Evolutionary conservation across 352 stramenopile species (phyloP), one percentile per base, ranked within the genome.

Genomic region (Lagenidium giganteum): DNA sequence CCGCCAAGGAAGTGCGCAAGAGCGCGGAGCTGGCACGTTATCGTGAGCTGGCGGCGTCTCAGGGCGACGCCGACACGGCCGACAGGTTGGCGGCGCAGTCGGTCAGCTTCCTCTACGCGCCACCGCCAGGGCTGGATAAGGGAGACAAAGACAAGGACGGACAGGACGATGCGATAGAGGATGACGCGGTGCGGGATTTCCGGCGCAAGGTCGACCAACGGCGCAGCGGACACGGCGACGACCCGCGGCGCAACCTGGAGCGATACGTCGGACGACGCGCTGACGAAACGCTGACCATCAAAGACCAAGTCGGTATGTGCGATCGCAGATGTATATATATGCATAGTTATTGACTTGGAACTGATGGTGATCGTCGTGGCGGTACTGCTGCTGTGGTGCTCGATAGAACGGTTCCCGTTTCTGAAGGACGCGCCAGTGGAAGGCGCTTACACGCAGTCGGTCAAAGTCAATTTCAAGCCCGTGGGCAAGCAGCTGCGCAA

Each of bases 361-460:
- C n/a, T 40, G 14, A 21, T 40, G 33, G 16, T 1, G 17, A 40
- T 17, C 11, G 14, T 3, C 8, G 17, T 26, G 44, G 30, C 25
- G n/a, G n/a, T n/a, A n/a, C n/a, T n/a, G n/a, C n/a, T n/a, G n/a
- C n/a, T n/a, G n/a, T n/a, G n/a, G n/a, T n/a, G n/a, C n/a, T n/a
- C n/a, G n/a, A n/a, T n/a, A 61, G 79, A 95, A 51, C 80, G 85
- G 11, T 95, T 95, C 23, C 83, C 85, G 18, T 82, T 95, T n/a
- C 62, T 95, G 5, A 93, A 94, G 48, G 73, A 93, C 47, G 85
- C 85, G 13, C 85, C 85, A 3, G 85, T 96, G 14, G 79, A 94
- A 46, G 81, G 84, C 31, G 73, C 74, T 24, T 94, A 90, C 61
- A 85, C 85, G 3, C 60, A 80, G 42, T 73, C 70, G 0, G 82